Evolutionary conservation across 1,284 basidiomycete genomes (phyloP).

Genomic region (Stereum hirsutum): DNA sequence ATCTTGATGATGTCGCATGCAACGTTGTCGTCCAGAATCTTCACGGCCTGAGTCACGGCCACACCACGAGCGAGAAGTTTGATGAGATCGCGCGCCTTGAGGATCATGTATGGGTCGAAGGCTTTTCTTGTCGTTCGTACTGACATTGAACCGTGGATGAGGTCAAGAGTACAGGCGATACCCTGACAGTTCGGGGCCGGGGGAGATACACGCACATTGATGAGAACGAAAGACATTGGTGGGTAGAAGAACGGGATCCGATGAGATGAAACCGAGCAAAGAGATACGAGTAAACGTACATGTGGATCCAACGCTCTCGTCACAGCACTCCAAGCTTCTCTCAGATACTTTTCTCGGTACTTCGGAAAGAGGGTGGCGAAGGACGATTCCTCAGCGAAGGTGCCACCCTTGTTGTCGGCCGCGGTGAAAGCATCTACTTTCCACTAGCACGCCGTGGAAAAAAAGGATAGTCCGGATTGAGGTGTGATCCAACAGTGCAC

Average conservation of each 20-base stretch:
- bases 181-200: constrained; percentile 39
- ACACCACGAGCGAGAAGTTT: constrained; percentile 94
- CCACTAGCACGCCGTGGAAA: constrained; percentile 48
- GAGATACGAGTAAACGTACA: constrained; percentile 31
- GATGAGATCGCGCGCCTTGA: constrained; percentile 94
- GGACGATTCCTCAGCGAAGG: constrained; percentile 92
- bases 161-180: constrained; percentile 85
- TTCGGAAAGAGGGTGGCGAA: constrained; percentile 99
- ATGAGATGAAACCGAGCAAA: no score
- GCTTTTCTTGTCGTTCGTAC: constrained; percentile 97
- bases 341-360: constrained; percentile 94
- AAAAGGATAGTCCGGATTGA: no score
- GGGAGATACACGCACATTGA: neutral
- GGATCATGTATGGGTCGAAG: constrained; percentile 91
- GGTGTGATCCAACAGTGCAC: no score
- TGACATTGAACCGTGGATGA: constrained; percentile 96
- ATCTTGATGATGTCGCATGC: constrained; percentile 99
- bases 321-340: constrained; percentile 93
- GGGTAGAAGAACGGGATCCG: no score
- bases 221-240: no score
- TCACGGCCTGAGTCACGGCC: constrained; percentile 75
- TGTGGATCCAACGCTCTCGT: constrained; percentile 79
- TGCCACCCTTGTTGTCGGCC: constrained; percentile 70
- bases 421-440: constrained; percentile 76
- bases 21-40: constrained; percentile 84